Percentiles rank a stretch among this genome's conserved stretches.
Conservation (phyloP, 805 yeast genomes). For the Cyberlindnera xishuangbannaensis region DNA sequence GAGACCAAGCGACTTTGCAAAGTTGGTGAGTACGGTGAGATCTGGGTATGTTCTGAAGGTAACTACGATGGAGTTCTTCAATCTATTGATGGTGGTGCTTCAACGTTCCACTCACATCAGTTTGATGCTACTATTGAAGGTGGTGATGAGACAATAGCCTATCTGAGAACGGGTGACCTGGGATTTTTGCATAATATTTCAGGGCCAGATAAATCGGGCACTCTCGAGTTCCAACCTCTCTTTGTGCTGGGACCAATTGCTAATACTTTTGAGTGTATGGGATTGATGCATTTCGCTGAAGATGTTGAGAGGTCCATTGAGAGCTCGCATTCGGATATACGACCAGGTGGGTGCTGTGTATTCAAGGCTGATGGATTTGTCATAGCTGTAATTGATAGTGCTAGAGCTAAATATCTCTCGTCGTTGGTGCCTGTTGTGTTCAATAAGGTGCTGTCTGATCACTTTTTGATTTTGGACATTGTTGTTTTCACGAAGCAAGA, state of each 20-base stretch:
- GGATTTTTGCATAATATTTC: slow-evolving; percentile 83
- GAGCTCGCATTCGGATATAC: slow-evolving; percentile 39
- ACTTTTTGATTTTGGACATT: slow-evolving; percentile 77
- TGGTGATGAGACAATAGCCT: slow-evolving; percentile 57
- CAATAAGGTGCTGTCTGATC: slow-evolving; percentile 69
- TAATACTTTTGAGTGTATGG: slow-evolving; percentile 86
- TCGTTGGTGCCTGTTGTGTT: slow-evolving; percentile 81
- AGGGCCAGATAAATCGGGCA: slow-evolving; percentile 35
- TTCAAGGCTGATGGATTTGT: slow-evolving; percentile 80
- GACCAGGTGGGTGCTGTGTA: slow-evolving; percentile 57
- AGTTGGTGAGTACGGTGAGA: slow-evolving; percentile 93
- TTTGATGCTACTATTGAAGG: slow-evolving; percentile 59
- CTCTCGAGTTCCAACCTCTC: slow-evolving; percentile 58
- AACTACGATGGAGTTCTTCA: slow-evolving; percentile 55
- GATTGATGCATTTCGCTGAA: slow-evolving; percentile 82
- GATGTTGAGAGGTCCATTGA: slow-evolving; percentile 75
- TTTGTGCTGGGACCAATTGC: slow-evolving; percentile 80
- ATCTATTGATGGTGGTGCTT: slow-evolving; percentile 35
- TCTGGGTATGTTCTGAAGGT: slow-evolving; percentile 92
- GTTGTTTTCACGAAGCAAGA: slow-evolving; percentile 70
- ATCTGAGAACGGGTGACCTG: slow-evolving; percentile 86
- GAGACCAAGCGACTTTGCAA: slow-evolving; percentile 76
- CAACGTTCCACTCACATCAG: slow-evolving; percentile 31
- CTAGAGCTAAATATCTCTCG: slow-evolving; percentile 47
- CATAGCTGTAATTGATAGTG: slow-evolving; percentile 66